Base-by-base conservation (phyloP, 2,329 filamentous ascomycete species). In the Colletotrichum sp. region DNA sequence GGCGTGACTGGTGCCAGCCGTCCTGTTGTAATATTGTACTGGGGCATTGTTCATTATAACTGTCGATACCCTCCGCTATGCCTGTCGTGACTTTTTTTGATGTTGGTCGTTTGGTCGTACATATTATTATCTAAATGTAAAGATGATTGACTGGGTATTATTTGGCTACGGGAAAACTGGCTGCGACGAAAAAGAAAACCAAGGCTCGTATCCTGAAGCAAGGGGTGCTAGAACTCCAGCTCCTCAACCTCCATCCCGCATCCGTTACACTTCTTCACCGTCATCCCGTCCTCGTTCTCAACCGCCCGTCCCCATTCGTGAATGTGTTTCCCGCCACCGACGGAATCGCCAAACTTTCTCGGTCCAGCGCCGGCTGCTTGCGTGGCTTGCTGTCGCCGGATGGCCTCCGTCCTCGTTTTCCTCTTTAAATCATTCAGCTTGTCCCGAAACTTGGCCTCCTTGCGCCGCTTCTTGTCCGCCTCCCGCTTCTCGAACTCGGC, bases 391-490 rank as follows among this genome's bases (percentile, higher is more conserved):
- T 92, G 93, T 64, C 96, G 87, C 69, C 95, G 91, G 78, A 96
- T 98, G 1, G 96, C 95, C 78, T 98, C 97, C 0, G 97, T 96
- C 59, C 95, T 88, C 15, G 97, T 99, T 82, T 96, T 93, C 84
- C 96, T 96, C 88, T 98, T 99, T 76, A 99, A 82, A 67, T 98
- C 96, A 8, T 94, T 88, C 38, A 99, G 86, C 85, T 98, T 98
- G 72, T 91, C 92, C 80, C 94, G 95, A 84, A 98, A 98, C 83
- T 98, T 98, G 79, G 92, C 92, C 82, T 98, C 96, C 80, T 98
- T 98, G 66, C 95, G 88, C 62, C 89, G 90, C 85, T 98, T 98
- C 84, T 95, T 95, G 69, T 97, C 93, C 4, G 86, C 85, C 80
- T 95, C 93, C 21, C 96, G 90, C 75, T 90, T 90, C 82, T 94